A percentile compares a stretch with the other conserved stretches of the same genome.
phyloP scores from a whole-genome alignment of 2,329 filamentous ascomycete genomes.

The Aspergillus clavatus region DNA sequence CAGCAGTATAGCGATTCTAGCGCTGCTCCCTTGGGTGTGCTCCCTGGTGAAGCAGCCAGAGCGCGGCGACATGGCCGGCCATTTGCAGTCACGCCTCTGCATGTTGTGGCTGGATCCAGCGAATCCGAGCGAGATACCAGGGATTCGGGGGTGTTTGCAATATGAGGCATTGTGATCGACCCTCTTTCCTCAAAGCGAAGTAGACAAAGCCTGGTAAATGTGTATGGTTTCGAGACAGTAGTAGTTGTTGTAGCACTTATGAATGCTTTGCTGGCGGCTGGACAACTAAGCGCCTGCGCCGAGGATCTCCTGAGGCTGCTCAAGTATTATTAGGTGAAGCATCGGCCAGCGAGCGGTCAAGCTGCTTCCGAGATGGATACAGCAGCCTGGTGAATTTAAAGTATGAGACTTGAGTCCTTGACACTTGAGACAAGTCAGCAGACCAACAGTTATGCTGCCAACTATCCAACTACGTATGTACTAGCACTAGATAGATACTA shows the following conservation, averaged over 20 bases:
- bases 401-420: too few relatives aligned
- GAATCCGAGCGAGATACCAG: conserved; percentile 75
- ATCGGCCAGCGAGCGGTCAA: not conserved
- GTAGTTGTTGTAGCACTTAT: too few relatives aligned
- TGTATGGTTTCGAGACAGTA: too few relatives aligned
- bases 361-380: not conserved
- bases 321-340: too few relatives aligned
- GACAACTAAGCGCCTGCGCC: not conserved
- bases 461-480: too few relatives aligned
- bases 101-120: conserved; percentile 76
- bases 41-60: conserved; percentile 48
- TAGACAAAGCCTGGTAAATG: too few relatives aligned
- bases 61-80: conserved; percentile 80
- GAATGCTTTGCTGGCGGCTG: not conserved
- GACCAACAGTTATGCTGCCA: too few relatives aligned
- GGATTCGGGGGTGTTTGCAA: conserved; percentile 73
- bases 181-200: too few relatives aligned
- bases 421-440: too few relatives aligned
- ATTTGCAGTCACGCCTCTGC: conserved; percentile 75
- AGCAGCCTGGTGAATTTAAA: not conserved
- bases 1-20: conserved; percentile 67
- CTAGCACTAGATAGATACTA: too few relatives aligned
- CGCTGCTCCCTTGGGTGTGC: conserved; percentile 22
- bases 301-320: too few relatives aligned
- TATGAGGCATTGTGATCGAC: conserved; percentile 55